Evolutionary conservation across 257 asterid species (phyloP).

Genomic region (Petrea volubilis): DNA sequence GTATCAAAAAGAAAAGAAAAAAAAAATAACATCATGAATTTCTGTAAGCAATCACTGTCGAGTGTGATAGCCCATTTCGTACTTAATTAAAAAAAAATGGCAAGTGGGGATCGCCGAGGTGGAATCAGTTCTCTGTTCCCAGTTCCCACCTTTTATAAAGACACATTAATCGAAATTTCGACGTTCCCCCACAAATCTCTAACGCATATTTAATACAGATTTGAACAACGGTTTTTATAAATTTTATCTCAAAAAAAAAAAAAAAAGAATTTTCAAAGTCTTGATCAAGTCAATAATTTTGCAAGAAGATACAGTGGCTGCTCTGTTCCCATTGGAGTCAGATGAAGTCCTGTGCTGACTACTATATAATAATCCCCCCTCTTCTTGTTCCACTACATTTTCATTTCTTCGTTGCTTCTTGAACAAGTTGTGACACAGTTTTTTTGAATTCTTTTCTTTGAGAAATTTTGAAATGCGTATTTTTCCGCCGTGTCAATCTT

Average conservation of each 20-base stretch:
- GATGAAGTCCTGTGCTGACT: neutral
- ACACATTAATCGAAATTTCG: neutral
- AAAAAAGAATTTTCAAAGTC: neutral
- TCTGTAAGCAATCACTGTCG: too few species aligned
- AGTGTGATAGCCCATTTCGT: neutral
- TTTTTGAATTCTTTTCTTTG: neutral
- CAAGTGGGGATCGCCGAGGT: neutral
- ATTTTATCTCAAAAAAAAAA: too few species aligned
- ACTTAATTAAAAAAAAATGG: neutral
- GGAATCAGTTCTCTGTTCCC: slow-evolving; percentile 1
- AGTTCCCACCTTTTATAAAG: neutral
- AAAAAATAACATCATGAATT: too few species aligned
- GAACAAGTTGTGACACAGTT: neutral
- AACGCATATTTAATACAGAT: slow-evolving; percentile 4
- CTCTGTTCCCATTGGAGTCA: neutral
- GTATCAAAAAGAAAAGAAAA: too few species aligned
- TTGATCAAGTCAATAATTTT: neutral
- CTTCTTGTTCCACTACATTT: neutral
- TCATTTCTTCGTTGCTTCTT: neutral
- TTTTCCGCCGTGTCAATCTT: slow-evolving; percentile 8
- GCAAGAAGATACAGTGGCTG: neutral
- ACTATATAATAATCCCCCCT: neutral
- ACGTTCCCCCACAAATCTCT: neutral
- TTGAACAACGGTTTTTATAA: neutral
- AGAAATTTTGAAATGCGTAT: slow-evolving; percentile 2